Evolutionary conservation across 768 basidiomycete species (phyloP), one percentile per base, ranked within the genome.

Genomic region (Cubamyces sp.): DNA sequence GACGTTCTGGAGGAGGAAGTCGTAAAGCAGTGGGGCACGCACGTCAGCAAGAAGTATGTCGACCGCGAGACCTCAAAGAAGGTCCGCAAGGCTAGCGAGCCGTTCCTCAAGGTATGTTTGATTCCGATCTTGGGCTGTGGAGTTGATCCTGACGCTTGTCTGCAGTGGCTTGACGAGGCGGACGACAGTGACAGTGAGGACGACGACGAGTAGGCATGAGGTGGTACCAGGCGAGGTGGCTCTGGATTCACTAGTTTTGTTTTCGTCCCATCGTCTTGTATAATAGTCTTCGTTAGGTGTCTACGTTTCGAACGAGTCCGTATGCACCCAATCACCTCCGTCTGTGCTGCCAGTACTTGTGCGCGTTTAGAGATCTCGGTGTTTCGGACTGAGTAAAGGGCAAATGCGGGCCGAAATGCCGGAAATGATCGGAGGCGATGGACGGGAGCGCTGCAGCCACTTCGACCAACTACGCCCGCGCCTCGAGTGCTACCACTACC

Each of bases 21-120:
- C 6, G 80, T 96, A 52, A 86, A 81, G 11, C 87, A 95, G 65
- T 98, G 95, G 96, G 95, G 95, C 9, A 96, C 93, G 4, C 95
- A 96, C 68, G 93, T 95, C 72, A 92, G 90, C 77, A 96, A 91
- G 82, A 97, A 98, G 79, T 96, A 94, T 71, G 92, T 95, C 47
- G 92, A 96, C 76, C 94, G 91, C 77, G 95, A 98, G 26, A 90
- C 85, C 48, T 92, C 90, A 75, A 98, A 98, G 85, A 95, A 87
- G 77, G 95, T 99, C 54, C 83, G 96, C 69, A 96, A 96, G 81
- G 94, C 94, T 14, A 91, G 91, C 66, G 94, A 93, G 74, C 94
- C 96, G 0, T 98, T 98, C 81, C 78, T 98, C 72, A 94, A 95
- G 83, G 91, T 91, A 65, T 50, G 81, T 69, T 18, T 40, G 25